Percentiles rank a stretch among this genome's conserved stretches.
phyloP scores from a whole-genome alignment of 495 filamentous ascomycete species.

The Bathelium albidoporum region DNA sequence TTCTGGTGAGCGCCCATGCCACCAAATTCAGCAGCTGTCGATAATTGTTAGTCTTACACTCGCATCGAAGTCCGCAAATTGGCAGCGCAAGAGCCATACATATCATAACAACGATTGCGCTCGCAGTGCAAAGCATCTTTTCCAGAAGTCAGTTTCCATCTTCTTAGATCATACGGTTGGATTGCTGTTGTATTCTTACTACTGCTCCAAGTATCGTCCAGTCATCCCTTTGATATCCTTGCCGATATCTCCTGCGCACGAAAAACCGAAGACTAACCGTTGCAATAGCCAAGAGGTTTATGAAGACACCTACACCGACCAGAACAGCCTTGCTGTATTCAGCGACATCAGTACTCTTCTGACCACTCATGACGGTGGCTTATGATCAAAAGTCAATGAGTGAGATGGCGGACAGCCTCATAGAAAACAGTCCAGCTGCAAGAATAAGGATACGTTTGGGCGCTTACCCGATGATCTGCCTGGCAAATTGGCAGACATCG shows the following conservation, averaged over 20 bases:
- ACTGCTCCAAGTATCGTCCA: background rate
- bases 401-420: too few species aligned
- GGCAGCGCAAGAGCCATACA: background rate
- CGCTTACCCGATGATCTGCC: too few species aligned
- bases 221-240: background rate
- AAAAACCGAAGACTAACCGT: background rate
- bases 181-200: background rate
- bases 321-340: background rate
- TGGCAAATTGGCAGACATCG: too few species aligned
- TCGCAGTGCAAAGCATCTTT: background rate
- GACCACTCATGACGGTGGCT: too few species aligned
- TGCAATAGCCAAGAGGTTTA: background rate
- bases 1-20: background rate
- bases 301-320: background rate
- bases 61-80: background rate
- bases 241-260: background rate
- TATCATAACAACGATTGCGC: background rate
- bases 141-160: background rate
- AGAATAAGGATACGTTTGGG: too few species aligned
- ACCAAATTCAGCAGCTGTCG: background rate
- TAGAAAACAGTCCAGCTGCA: too few species aligned
- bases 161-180: background rate
- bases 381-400: too few species aligned
- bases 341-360: too few species aligned
- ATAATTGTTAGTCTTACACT: background rate